phyloP scores from a whole-genome alignment of 2,329 filamentous ascomycete species.

The Zasmidium cellare region DNA sequence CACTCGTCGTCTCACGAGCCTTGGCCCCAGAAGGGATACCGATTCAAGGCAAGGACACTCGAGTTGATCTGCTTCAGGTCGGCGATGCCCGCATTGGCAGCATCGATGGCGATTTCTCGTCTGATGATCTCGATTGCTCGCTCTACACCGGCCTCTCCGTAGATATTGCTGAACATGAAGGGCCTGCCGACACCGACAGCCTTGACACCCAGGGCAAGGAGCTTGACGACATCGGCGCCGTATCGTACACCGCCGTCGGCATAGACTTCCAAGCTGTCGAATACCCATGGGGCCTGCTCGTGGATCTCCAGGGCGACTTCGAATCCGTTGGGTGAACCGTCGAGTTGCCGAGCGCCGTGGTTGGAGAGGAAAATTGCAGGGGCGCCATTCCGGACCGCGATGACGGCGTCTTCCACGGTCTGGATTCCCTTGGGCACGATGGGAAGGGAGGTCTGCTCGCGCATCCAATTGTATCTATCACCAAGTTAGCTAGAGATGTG shows the following conservation, averaged over 20 bases:
- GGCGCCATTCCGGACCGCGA: slow-evolving; percentile 42
- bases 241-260: slow-evolving; percentile 43
- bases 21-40: background rate
- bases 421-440: slow-evolving; percentile 44
- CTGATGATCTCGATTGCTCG: slow-evolving; percentile 49
- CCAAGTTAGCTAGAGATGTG: too few species aligned
- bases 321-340: slow-evolving; percentile 61
- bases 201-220: slow-evolving; percentile 41
- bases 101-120: slow-evolving; percentile 45
- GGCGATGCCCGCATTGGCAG: slow-evolving; percentile 19
- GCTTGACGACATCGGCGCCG: slow-evolving; percentile 39
- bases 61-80: slow-evolving; percentile 18
- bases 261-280: slow-evolving; percentile 40
- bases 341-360: slow-evolving; percentile 56
- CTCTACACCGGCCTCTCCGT: slow-evolving; percentile 63
- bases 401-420: slow-evolving; percentile 40
- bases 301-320: slow-evolving; percentile 78
- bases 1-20: background rate
- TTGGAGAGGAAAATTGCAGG: slow-evolving; percentile 54
- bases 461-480: slow-evolving; percentile 37
- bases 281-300: slow-evolving; percentile 46
- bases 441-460: slow-evolving; percentile 39
- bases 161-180: slow-evolving; percentile 55
- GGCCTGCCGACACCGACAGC: slow-evolving; percentile 50
- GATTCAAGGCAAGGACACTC: slow-evolving; percentile 1